Base-by-base conservation (phyloP, 495 filamentous ascomycete species). In the Hypoxylon lenormandii region DNA sequence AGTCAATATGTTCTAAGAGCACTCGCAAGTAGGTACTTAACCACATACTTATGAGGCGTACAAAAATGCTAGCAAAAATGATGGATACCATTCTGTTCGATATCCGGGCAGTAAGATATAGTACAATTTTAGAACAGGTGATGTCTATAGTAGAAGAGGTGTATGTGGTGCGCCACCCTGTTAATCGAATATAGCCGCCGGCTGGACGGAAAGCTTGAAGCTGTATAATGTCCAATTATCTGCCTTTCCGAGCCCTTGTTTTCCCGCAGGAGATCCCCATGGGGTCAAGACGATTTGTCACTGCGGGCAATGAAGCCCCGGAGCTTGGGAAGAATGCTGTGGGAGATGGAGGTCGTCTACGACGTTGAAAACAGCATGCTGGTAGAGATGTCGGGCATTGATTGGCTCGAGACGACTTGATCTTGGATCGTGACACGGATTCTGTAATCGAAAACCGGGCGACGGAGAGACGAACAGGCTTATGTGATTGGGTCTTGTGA, bases 151-250 rank as follows among this genome's bases (percentile, higher is more conserved):
- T 8, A 10, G 42, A 5, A 10, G 3, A 19, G 5, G 10, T 26
- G 8, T 48, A n/a, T 33, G 5, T 49, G 38, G 47, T 5, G 33
- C 19, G 22, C 42, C 28, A 56, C 47, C 45, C 5, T 60, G 46
- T 10, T 13, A n/a, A 15, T 47, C 18, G 47, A 66, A 63, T 63
- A 66, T 73, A 65, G 67, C 67, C 67, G 72, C 45, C 67, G 67
- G 64, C 54, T 62, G 7, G 50, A 71, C 56, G 67, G 72, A 54
- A 48, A 30, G 30, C 40, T 53, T 57, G 19, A 56, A 56, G 38
- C 15, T 13, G 43, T 1, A 60, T 23, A 38, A 28, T 43, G n/a
- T 33, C 64, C 45, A 60, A 30, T 62, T n/a, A 12, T 28, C 0
- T 15, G 15, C 28, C 49, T 30, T 40, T 36, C 40, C 28, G 38